Evolutionary conservation across 306 rosid genomes (phyloP).

Genomic region (Herpetospermum pedunculosum): DNA sequence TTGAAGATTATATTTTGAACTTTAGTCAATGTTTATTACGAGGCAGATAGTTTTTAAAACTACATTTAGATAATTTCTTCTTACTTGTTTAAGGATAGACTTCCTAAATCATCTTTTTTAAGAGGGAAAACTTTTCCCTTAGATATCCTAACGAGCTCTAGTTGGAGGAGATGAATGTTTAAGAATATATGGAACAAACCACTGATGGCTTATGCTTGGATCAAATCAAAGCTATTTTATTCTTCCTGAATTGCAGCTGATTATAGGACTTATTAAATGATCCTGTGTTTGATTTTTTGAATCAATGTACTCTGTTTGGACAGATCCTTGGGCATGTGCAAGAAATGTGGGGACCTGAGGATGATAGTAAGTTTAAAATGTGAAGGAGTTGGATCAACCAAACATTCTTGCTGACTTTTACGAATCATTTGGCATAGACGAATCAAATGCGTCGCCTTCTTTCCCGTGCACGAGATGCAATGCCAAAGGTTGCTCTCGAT

Average conservation of each 20-base stretch:
- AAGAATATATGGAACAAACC: not conserved
- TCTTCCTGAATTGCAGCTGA: not conserved
- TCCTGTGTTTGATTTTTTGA: not conserved
- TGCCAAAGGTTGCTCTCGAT: conserved; percentile 57
- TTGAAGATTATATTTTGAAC: not conserved
- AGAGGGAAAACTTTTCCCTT: no score
- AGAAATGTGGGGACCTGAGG: conserved; percentile 65
- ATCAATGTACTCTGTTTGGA: not conserved
- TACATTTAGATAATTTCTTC: not conserved
- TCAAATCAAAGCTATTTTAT: not conserved
- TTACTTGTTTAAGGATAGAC: not conserved
- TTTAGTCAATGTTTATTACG: not conserved
- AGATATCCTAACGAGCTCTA: no score
- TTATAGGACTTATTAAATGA: not conserved
- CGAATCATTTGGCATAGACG: conserved; percentile 31
- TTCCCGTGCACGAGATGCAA: conserved; percentile 47
- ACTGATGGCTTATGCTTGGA: not conserved
- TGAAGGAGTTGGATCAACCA: conserved; percentile 52
- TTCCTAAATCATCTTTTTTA: no score
- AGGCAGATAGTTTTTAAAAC: not conserved
- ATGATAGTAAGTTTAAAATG: conserved; percentile 64
- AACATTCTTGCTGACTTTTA: conserved; percentile 32
- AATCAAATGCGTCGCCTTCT: conserved; percentile 22
- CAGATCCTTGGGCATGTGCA: conserved; percentile 82
- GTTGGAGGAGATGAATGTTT: not conserved